Base-by-base conservation (phyloP, 345 rosid genomes). In the Microthlaspi erraticum region DNA sequence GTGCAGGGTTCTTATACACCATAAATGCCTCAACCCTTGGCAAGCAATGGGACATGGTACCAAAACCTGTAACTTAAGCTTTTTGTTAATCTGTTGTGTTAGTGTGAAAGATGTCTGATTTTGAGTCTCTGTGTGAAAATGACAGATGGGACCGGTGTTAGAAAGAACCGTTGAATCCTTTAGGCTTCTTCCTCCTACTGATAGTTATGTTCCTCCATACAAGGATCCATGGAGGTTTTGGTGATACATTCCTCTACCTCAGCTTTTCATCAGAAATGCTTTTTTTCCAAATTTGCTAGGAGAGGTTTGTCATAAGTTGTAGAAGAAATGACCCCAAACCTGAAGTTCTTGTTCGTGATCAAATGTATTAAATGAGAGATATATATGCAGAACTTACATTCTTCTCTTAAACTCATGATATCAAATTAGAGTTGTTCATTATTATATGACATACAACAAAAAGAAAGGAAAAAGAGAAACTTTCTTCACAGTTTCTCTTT, bases 171-270 rank as follows among this genome's bases (percentile, higher is more conserved):
- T 86, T 37, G 87, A 66, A 19, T 87, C 98, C 3, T 91, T 93
- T 73, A 88, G 87, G 54, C 96, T 93, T 70, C 84, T 88, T 49
- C 91, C 92, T 53, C 84, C 92, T 4, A 88, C 94, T 11, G 84
- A 81, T 57, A 81, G 70, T 75, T 93, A 91, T 67, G 91, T 91
- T 66, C 97, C 97, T 80, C 98, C 98, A 33, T 91, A 54, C 76
- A 93, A 93, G 79, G 98, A 93, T 82, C 96, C 98, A 11, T 93
- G 97, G 97, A 87, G 97, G 83, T 93, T 93, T 82, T 90, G 97
- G 98, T 93, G 89, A 90, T 77, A 50, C 53, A 16, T 66, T 57
- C 50, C 34, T 60, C 43, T 61, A 32, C 46, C 58, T 23, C 66
- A 33, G 19, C 39, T 16, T 56, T 41, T 66, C 53, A 7, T 8